phyloP scores from a whole-genome alignment of 2,329 filamentous ascomycete species.

The Penicillium sp. region DNA sequence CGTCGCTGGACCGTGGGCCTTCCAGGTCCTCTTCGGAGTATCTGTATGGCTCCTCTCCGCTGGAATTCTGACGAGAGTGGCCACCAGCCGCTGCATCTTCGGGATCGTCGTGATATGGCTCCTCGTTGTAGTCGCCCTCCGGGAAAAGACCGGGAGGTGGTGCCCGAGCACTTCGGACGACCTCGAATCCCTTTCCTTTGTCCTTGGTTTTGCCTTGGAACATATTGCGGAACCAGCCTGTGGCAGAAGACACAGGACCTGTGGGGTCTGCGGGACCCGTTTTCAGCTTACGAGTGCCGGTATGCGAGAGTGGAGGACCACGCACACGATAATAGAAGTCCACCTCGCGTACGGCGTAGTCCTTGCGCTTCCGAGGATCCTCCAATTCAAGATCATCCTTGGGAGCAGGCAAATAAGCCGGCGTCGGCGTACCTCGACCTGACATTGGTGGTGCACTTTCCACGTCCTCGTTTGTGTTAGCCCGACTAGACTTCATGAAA shows the following conservation, averaged over 20 bases:
- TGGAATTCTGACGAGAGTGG: constrained; percentile 27
- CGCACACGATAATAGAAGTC: constrained; percentile 96
- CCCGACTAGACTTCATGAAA: constrained; percentile 42
- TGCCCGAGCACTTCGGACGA: constrained; percentile 85
- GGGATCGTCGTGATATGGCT: constrained; percentile 55
- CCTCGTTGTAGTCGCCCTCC: constrained; percentile 61
- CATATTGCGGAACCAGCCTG: constrained; percentile 80
- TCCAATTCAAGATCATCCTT: constrained; percentile 56
- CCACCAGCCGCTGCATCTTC: constrained; percentile 27
- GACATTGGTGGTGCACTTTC: constrained; percentile 43
- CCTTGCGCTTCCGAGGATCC: constrained; percentile 56
- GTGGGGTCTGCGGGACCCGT: constrained; percentile 95
- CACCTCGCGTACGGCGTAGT: constrained; percentile 91
- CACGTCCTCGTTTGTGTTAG: constrained; percentile 31
- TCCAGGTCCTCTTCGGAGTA: constrained; percentile 28
- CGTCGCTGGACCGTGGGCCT: constrained; percentile 17
- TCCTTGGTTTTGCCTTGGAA: constrained; percentile 87
- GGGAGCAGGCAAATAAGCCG: constrained; percentile 54
- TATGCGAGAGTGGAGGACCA: constrained; percentile 80
- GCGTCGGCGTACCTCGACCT: constrained; percentile 49
- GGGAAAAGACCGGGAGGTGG: constrained; percentile 67
- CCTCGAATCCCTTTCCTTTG: constrained; percentile 94
- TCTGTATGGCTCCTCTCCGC: constrained; percentile 23
- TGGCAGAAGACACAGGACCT: constrained; percentile 82
- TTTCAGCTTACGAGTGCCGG: constrained; percentile 77